Percentiles rank a stretch among this genome's conserved stretches.
Conservation (phyloP, 768 basidiomycete genomes). For the Candolleomyces eurysporus region DNA sequence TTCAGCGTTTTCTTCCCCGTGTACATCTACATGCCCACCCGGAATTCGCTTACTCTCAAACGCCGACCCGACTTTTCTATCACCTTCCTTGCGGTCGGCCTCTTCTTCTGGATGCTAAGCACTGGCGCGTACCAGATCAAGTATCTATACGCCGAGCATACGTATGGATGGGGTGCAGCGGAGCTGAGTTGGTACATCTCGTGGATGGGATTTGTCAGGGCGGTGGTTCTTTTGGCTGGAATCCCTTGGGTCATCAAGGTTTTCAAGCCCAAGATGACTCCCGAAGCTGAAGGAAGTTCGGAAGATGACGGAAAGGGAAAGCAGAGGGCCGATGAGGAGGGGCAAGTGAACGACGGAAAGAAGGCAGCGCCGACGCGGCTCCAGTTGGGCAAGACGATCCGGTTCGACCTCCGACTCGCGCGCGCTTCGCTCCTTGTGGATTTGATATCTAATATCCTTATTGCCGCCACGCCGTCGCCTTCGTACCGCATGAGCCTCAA, state of each 20-base stretch:
- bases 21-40: slow-evolving; percentile 37
- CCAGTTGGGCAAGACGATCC: slow-evolving; percentile 60
- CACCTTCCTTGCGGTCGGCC: slow-evolving; percentile 60
- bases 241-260: slow-evolving; percentile 33
- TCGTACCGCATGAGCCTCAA: slow-evolving; percentile 16
- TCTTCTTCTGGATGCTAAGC: slow-evolving; percentile 66
- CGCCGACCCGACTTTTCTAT: slow-evolving; percentile 75
- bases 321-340: not conserved
- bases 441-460: slow-evolving; percentile 58
- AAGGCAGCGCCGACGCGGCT: slow-evolving; percentile 49
- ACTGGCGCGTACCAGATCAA: slow-evolving; percentile 80
- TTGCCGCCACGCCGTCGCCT: slow-evolving; percentile 53
- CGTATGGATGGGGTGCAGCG: slow-evolving; percentile 70
- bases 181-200: slow-evolving; percentile 78
- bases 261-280: slow-evolving; percentile 14
- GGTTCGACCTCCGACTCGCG: slow-evolving; percentile 66
- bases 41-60: slow-evolving; percentile 32
- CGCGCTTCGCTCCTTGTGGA: slow-evolving; percentile 65
- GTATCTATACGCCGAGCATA: slow-evolving; percentile 75
- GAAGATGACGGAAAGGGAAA: not conserved
- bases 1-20: slow-evolving; percentile 72
- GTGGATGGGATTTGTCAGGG: slow-evolving; percentile 59
- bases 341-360: slow-evolving; percentile 17
- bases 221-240: slow-evolving; percentile 54
- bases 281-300: slow-evolving; percentile 29